phyloP scores from a whole-genome alignment of 305 asterid genomes.

The Salvia sclarea region DNA sequence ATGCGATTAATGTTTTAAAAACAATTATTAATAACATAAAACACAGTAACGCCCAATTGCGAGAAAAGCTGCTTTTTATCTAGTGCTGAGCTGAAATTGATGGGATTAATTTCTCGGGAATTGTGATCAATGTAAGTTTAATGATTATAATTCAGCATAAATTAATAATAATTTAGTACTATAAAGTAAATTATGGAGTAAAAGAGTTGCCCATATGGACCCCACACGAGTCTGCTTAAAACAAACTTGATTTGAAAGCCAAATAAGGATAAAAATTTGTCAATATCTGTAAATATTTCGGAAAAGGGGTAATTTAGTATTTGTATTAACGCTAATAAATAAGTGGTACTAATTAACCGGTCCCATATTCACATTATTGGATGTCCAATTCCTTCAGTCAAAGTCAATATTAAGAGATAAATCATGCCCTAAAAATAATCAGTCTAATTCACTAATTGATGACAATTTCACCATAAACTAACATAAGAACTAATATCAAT shows the following conservation, averaged over 20 bases:
- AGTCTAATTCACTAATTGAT: too few relatives aligned
- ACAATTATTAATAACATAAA: neutral
- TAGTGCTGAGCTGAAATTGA: neutral
- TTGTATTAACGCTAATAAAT: too few relatives aligned
- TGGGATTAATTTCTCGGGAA: neutral
- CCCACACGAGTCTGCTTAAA: neutral
- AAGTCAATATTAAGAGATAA: too few relatives aligned
- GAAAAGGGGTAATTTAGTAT: neutral
- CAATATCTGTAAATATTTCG: neutral
- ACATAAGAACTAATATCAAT: too few relatives aligned
- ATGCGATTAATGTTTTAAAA: too few relatives aligned
- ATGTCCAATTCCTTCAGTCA: too few relatives aligned
- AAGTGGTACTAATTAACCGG: too few relatives aligned
- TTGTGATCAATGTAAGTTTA: neutral
- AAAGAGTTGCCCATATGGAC: neutral
- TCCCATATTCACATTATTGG: too few relatives aligned
- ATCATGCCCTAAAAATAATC: too few relatives aligned
- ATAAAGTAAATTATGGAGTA: neutral
- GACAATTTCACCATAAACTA: too few relatives aligned
- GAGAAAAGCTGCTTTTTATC: neutral
- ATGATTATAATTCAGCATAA: too few relatives aligned
- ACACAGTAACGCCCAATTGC: neutral
- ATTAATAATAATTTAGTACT: neutral
- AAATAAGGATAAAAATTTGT: neutral
- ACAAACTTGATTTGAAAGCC: constrained; percentile 17